Base-by-base conservation (phyloP, 345 rosid genomes). In the Firmiana major region DNA sequence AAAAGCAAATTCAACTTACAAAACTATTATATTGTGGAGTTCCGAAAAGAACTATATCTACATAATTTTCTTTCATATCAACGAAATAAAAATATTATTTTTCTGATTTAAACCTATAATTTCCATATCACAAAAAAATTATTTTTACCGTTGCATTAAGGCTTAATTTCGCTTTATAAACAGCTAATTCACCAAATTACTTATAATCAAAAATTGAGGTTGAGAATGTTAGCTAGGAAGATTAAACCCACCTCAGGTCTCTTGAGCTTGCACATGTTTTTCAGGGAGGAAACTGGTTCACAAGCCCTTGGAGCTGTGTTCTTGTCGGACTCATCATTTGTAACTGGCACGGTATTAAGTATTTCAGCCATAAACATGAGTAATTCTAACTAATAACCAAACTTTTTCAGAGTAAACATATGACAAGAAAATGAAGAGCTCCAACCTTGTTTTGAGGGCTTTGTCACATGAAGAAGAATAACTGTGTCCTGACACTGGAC, bases 401-500 rank as follows among this genome's bases (percentile, higher is more conserved):
- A 55, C 21, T 22, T n/a, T 38, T 24, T 36, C 13, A 9, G 31
- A 19, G 16, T 11, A 1, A 24, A 71, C 3, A 48, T 13, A 48
- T 62, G 1, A 12, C 7, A 59, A 15, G 34, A 28, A 31, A 43
- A 19, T 17, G 43, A 15, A 9, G 12, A 26, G 9, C 53, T 34
- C 76, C 58, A 81, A 89, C 90, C 93, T 85, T 81, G 89, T 75
- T 84, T 84, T 58, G 84, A 86, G 2, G 91, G 86, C 71, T 90
- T 91, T 66, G 84, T 75, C 46, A 91, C 93, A 36, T 90, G 79
- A 72, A 95, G 90, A 67, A 95, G 96, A 84, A 93, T 57, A 62
- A 94, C 58, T 31, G 79, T 85, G 80, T 95, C 98, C 60, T 91
- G 91, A 77, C 81, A 82, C 85, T 93, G 98, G 75, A 90, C 89